phyloP scores from a whole-genome alignment of 257 asterid genomes.

The Solanum gracilifrons region DNA sequence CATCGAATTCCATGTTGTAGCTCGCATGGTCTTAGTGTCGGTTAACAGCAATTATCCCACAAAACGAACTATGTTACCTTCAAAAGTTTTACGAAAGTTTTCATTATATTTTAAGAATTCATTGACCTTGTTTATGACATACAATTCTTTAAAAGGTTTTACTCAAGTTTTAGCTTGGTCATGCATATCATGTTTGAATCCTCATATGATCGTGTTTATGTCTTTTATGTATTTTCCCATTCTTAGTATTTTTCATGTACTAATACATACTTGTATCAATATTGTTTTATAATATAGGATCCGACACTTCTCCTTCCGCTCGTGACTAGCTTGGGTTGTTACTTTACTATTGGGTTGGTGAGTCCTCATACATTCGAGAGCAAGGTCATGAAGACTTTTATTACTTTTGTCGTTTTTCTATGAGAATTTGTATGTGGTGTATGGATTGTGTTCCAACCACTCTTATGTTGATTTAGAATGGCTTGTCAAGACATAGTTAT shows the following conservation, averaged over 20 bases:
- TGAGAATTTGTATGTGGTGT: not conserved
- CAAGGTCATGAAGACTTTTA: not conserved
- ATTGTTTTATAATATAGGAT: not conserved
- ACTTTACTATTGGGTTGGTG: not conserved
- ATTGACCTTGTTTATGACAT: not conserved
- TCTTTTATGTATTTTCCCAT: not conserved
- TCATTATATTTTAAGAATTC: not conserved
- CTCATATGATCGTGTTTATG: not conserved
- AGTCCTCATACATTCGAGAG: not conserved
- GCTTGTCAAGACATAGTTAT: not conserved
- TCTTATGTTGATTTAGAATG: not conserved
- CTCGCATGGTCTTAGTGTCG: not conserved
- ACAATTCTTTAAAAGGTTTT: not conserved
- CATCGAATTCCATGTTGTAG: too few species aligned
- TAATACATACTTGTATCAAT: not conserved
- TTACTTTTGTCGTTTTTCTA: too few species aligned
- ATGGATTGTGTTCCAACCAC: not conserved
- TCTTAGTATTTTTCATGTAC: not conserved
- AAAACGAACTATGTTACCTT: too few species aligned
- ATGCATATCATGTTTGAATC: not conserved
- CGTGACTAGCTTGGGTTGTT: not conserved
- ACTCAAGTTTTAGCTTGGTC: not conserved
- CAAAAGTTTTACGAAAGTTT: not conserved
- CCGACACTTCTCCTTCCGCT: not conserved
- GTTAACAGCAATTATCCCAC: not conserved